Evolutionary conservation across 345 rosid species (phyloP), one percentile per base, ranked within the genome.

Genomic region (Arabidopsis suecica): DNA sequence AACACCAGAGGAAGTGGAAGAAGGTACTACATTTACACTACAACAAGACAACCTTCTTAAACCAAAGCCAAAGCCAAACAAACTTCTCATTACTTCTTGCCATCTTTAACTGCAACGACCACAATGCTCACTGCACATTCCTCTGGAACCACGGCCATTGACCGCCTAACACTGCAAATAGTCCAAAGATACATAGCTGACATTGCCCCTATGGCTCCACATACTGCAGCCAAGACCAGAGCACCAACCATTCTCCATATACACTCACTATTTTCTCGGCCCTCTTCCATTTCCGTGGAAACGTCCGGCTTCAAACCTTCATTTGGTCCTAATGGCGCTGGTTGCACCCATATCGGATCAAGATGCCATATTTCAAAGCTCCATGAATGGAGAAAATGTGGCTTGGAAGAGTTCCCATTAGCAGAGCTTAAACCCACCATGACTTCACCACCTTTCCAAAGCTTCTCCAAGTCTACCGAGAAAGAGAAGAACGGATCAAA

Each of bases 281-380:
- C 34, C 16, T 65, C 60, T 74, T 7, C 34, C 60, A 25, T 71
- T 25, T 45, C 67, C 48, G 3, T 41, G 28, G 68, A 38, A 59
- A 8, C 11, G 32, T 28, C 32, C 32, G 32, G 32, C 32, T 28
- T 28, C 32, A 28, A 28, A 28, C 74, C 11, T 65, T 71, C 83
- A 63, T 61, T 36, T 0, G 95, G 98, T 76, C 83, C 82, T 76
- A 88, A 61, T 5, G 95, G 96, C 68, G 75, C 73, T 3, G 98
- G 86, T 71, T 88, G 97, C 91, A 86, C 83, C 96, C 87, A 87
- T 23, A 72, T 81, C 0, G 88, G 91, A 74, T 85, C 86, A 73
- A 78, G 53, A 12, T 30, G 66, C 79, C 87, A 75, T 12, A 79
- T 69, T 73, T 77, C 75, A 77, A 91, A 87, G 80, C 79, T 85